Conservation (phyloP, 1,284 basidiomycete genomes). For the Ustilago loliicola region DNA sequence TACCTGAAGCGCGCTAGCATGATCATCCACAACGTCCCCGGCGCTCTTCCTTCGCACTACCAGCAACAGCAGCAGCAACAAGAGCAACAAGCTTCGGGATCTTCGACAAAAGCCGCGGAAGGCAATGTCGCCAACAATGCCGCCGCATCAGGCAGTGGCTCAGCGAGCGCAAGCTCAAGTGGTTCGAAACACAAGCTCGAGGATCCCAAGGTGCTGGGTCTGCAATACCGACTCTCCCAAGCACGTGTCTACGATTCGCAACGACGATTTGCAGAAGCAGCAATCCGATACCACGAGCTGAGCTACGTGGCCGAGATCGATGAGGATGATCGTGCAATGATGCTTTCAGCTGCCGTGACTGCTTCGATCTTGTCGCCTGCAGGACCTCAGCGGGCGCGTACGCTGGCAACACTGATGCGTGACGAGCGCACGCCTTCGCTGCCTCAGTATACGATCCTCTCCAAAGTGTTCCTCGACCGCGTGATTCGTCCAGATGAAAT, state of each 20-base stretch:
- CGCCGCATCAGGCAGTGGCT: background rate
- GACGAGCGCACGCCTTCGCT: constrained; percentile 88
- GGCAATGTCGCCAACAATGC: constrained; percentile 1
- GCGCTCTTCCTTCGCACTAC: constrained; percentile 41
- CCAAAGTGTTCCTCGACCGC: constrained; percentile 97
- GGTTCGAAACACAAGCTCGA: constrained; percentile 29
- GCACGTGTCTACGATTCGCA: constrained; percentile 92
- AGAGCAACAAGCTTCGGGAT: constrained; percentile 2
- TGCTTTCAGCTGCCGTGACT: constrained; percentile 83
- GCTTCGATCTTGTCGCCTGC: constrained; percentile 97
- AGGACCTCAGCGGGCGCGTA: constrained; percentile 91
- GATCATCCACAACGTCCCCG: constrained; percentile 76
- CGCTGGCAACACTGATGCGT: constrained; percentile 90
- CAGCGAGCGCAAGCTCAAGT: constrained; percentile 4
- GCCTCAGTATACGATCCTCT: constrained; percentile 87
- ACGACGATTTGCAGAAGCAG: constrained; percentile 94
- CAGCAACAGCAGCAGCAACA: constrained; percentile 28
- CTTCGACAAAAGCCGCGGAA: constrained; percentile 15
- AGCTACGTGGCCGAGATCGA: constrained; percentile 60
- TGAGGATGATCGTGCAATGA: constrained; percentile 49
- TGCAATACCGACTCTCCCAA: constrained; percentile 71
- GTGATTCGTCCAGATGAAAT: constrained; percentile 91
- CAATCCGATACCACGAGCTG: constrained; percentile 91
- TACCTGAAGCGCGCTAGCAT: constrained; percentile 96
- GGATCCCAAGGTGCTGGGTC: constrained; percentile 49